These are phyloP conservation scores for Wickerhamomyces chambardii DNA, from an alignment of 805 yeast genomes.

Conservation along the genomic window DNA sequence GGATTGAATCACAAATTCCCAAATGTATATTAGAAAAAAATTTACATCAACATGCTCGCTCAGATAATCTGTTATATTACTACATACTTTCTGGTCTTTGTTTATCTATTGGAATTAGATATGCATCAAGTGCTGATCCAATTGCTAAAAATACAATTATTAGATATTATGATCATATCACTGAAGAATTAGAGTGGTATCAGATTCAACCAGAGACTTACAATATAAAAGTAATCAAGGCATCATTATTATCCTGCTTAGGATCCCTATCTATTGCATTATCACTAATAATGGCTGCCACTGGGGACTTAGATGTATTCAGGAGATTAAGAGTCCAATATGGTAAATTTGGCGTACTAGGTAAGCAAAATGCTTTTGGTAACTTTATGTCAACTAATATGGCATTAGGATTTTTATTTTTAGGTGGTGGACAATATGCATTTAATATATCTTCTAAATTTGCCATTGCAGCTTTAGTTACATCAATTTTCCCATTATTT, in stretches of 20 bases:
- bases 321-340: conserved; percentile 66
- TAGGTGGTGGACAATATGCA: conserved; percentile 92
- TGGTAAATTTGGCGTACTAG: conserved; percentile 23
- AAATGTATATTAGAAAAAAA: conserved; percentile 22
- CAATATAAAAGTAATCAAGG: conserved; percentile 48
- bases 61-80: conserved; percentile 54
- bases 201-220: conserved; percentile 44
- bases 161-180: conserved; percentile 22
- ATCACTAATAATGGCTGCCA: conserved; percentile 79
- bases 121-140: conserved; percentile 59
- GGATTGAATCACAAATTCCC: conserved; percentile 59
- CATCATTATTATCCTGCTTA: conserved; percentile 45
- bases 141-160: conserved; percentile 48
- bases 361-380: conserved; percentile 40
- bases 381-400: conserved; percentile 69
- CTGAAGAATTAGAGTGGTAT: conserved; percentile 4
- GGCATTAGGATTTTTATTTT: conserved; percentile 79
- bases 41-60: conserved; percentile 26
- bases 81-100: conserved; percentile 70
- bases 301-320: conserved; percentile 78
- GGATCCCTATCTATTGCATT: conserved; percentile 54
- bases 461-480: conserved; percentile 59
- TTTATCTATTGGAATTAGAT: conserved; percentile 63
- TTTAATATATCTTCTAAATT: conserved; percentile 48
- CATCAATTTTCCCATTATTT: conserved; percentile 72